Evolutionary conservation across 1,139 yeast species (phyloP).

Genomic region (Taphrina wiesneri): DNA sequence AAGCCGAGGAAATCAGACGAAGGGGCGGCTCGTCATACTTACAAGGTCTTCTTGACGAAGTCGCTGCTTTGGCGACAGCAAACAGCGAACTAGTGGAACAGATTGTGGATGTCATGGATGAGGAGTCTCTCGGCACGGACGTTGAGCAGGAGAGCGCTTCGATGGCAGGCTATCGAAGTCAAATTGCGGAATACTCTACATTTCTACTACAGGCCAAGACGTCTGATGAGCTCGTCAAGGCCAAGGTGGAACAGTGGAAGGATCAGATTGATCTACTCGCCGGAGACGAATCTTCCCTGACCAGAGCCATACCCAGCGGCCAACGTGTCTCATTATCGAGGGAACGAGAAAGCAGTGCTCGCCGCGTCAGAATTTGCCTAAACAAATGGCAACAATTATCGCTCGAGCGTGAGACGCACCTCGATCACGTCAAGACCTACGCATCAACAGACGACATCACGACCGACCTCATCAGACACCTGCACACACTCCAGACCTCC

Average conservation of each 20-base stretch:
- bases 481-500: neutral
- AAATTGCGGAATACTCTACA: conserved; percentile 41
- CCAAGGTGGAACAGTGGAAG: conserved; percentile 52
- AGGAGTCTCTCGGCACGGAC: conserved; percentile 60
- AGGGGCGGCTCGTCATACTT: conserved; percentile 57
- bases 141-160: conserved; percentile 53
- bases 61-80: conserved; percentile 51
- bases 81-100: conserved; percentile 51
- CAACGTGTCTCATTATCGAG: neutral
- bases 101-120: conserved; percentile 52
- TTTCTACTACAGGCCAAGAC: conserved; percentile 56
- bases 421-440: neutral
- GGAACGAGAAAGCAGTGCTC: conserved; percentile 14
- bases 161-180: conserved; percentile 44
- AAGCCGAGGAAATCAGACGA: conserved; percentile 57
- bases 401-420: neutral
- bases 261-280: conserved; percentile 52
- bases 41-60: conserved; percentile 52
- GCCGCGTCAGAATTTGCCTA: conserved; percentile 4
- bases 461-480: conserved; percentile 2
- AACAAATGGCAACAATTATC: conserved; percentile 1
- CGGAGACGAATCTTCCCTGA: conserved; percentile 51
- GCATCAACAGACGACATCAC: conserved; percentile 21
- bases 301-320: conserved; percentile 57
- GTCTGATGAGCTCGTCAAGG: conserved; percentile 60